These are phyloP conservation scores for Flaveria trinervia DNA, from an alignment of 129 eudicot genomes.

Conservation along the genomic window DNA sequence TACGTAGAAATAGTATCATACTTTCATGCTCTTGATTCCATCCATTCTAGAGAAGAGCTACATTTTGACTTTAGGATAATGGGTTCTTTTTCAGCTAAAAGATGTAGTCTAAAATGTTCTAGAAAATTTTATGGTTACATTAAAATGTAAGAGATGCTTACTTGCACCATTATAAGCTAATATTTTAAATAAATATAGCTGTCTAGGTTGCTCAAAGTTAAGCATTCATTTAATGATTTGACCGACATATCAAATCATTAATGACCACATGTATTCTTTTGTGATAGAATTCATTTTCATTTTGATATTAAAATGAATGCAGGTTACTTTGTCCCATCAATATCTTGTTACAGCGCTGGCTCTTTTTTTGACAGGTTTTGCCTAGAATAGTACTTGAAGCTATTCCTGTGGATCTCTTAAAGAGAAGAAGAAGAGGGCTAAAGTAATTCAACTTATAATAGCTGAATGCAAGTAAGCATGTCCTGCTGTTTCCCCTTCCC, in stretches of 20 bases:
- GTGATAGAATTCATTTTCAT: neutral
- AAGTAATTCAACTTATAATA: slow-evolving; percentile 68
- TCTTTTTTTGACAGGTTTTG: slow-evolving; percentile 49
- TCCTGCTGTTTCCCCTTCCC: slow-evolving; percentile 12
- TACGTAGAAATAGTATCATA: neutral
- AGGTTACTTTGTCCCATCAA: neutral
- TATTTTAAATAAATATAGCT: neutral
- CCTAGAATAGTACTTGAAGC: slow-evolving; percentile 96
- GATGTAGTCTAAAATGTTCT: neutral
- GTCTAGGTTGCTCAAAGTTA: slow-evolving; percentile 3
- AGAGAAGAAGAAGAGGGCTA: slow-evolving; percentile 74
- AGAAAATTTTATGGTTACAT: neutral
- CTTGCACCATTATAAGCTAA: slow-evolving; percentile 4
- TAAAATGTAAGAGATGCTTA: neutral
- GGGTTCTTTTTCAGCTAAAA: neutral
- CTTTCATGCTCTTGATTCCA: neutral
- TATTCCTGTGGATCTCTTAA: slow-evolving; percentile 56
- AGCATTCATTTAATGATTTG: neutral
- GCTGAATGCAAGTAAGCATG: slow-evolving; percentile 81
- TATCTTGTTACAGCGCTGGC: slow-evolving; percentile 17
- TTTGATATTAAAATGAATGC: neutral
- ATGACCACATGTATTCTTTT: slow-evolving; percentile 11
- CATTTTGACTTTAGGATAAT: neutral
- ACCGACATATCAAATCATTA: neutral
- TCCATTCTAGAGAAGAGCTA: neutral